Evolutionary conservation across 1,284 basidiomycete genomes (phyloP).

Genomic region (Schizophyllum amplum): DNA sequence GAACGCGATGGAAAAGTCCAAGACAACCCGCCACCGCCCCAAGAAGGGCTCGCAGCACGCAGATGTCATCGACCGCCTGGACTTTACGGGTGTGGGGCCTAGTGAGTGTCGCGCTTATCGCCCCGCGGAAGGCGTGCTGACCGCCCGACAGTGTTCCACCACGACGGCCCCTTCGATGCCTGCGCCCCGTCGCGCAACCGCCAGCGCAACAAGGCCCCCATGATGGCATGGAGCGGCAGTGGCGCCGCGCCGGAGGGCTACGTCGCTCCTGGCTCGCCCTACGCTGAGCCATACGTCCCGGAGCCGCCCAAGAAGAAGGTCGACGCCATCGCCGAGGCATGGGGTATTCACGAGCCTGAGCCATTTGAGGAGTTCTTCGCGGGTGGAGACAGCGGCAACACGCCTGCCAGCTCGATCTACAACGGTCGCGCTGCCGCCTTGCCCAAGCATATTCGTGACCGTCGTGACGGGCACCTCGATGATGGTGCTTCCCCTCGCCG

Average conservation of each 20-base stretch:
- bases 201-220: constrained; percentile 68
- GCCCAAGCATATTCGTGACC: constrained; percentile 26
- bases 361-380: constrained; percentile 83
- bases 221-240: constrained; percentile 63
- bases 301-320: constrained; percentile 68
- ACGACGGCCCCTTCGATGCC: constrained; percentile 83
- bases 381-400: constrained; percentile 46
- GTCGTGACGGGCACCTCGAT: constrained; percentile 36
- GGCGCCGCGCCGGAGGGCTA: constrained; percentile 29
- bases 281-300: constrained; percentile 27
- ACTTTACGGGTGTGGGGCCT: constrained; percentile 54
- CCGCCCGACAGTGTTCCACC: constrained; percentile 63
- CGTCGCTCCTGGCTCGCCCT: not conserved
- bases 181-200: constrained; percentile 82
- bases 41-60: constrained; percentile 61
- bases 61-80: constrained; percentile 40
- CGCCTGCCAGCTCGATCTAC: constrained; percentile 56
- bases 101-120: constrained; percentile 40
- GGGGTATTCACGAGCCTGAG: constrained; percentile 83
- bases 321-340: constrained; percentile 76
- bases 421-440: constrained; percentile 32
- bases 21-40: constrained; percentile 24
- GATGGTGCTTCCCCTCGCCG: constrained; percentile 26
- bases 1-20: constrained; percentile 43
- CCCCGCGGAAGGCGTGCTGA: constrained; percentile 7